Conservation (phyloP, 192 early-diverging fungal genomes). For the Entomortierella beljakovae region DNA sequence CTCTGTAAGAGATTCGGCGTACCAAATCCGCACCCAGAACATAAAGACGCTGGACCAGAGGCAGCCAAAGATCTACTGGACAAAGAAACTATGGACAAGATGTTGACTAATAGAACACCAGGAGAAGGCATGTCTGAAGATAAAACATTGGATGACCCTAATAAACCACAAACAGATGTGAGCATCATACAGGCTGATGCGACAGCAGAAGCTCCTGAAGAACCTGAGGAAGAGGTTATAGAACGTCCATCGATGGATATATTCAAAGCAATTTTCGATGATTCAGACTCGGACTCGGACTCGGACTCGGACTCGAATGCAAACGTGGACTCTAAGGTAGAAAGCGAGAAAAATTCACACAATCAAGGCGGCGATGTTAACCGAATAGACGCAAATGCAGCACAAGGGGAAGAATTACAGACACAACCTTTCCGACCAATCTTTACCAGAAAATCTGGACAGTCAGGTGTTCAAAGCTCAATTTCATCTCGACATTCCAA, state of each 20-base stretch:
- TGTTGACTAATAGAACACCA: slow-evolving; percentile 47
- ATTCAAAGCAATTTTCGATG: slow-evolving; percentile 86
- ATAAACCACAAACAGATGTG: neutral
- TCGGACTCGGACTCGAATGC: slow-evolving; percentile 60
- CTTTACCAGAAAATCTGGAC: slow-evolving; percentile 6
- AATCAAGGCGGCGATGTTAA: slow-evolving; percentile 21
- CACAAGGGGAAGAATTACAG: neutral
- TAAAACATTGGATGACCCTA: neutral
- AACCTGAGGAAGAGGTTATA: slow-evolving; percentile 26
- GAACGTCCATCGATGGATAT: slow-evolving; percentile 86
- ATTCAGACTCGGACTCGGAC: slow-evolving; percentile 70
- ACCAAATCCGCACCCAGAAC: slow-evolving; percentile 75
- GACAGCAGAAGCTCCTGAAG: slow-evolving; percentile 6
- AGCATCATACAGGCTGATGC: slow-evolving; percentile 1
- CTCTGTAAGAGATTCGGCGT: slow-evolving; percentile 86
- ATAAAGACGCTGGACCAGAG: slow-evolving; percentile 36
- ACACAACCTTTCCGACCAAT: slow-evolving; percentile 14
- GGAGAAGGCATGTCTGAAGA: slow-evolving; percentile 13
- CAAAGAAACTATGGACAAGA: slow-evolving; percentile 55
- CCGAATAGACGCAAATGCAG: neutral
- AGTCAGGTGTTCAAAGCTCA: neutral
- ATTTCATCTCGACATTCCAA: neutral
- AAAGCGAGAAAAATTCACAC: neutral
- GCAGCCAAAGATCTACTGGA: slow-evolving; percentile 55
- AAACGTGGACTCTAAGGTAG: slow-evolving; percentile 35